Percentiles rank a stretch among this genome's conserved stretches.
phyloP scores from a whole-genome alignment of 1,139 yeast species.

The Diutina sp. region DNA sequence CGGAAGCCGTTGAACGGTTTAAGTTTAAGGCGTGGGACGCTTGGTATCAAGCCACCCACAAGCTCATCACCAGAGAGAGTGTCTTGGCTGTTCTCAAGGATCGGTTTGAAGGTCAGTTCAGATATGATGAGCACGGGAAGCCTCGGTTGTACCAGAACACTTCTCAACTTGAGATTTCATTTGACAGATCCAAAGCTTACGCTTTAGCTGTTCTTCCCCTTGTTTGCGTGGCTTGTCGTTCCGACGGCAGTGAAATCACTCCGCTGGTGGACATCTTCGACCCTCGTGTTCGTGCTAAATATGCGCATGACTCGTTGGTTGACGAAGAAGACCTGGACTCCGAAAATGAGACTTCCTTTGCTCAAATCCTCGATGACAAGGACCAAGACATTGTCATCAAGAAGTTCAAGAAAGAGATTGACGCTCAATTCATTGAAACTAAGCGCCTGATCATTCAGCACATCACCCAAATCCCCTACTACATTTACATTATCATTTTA shows the following conservation, averaged over 20 bases:
- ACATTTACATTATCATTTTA: conserved; percentile 58
- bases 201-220: conserved; percentile 50
- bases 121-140: conserved; percentile 71
- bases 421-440: conserved; percentile 75
- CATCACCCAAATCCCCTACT: conserved; percentile 71
- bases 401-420: conserved; percentile 66
- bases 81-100: conserved; percentile 47
- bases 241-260: conserved; percentile 39
- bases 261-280: conserved; percentile 39
- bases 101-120: conserved; percentile 67
- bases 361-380: conserved; percentile 42
- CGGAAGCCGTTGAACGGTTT: conserved; percentile 26
- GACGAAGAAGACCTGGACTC: conserved; percentile 25
- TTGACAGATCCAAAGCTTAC: conserved; percentile 40
- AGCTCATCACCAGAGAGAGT: conserved; percentile 45
- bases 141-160: conserved; percentile 76
- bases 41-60: conserved; percentile 46
- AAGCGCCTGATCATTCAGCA: conserved; percentile 62
- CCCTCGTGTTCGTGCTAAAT: conserved; percentile 7
- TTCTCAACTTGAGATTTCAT: conserved; percentile 58
- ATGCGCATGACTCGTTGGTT: conserved; percentile 12
- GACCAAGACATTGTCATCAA: conserved; percentile 46
- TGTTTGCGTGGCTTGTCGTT: conserved; percentile 42
- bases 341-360: conserved; percentile 23
- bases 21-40: conserved; percentile 51